Evolutionary conservation across 2,329 filamentous ascomycete species (phyloP).

Genomic region (Coniosporium tulheliwenetii): DNA sequence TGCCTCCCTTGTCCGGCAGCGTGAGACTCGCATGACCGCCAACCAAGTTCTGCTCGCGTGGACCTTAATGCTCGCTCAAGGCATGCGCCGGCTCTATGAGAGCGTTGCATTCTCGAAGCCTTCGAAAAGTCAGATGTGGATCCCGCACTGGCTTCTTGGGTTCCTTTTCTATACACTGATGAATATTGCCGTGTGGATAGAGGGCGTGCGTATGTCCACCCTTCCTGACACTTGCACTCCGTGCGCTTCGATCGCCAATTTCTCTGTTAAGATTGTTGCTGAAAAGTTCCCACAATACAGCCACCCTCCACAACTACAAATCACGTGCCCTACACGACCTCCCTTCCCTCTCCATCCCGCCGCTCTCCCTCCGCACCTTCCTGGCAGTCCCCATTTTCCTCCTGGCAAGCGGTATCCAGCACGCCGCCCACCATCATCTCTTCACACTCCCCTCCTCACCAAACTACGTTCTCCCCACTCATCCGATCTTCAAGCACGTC

Average conservation of each 20-base stretch:
- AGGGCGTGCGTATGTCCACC: slow-evolving; percentile 49
- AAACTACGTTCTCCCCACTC: slow-evolving; percentile 68
- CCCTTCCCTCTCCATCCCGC: slow-evolving; percentile 11
- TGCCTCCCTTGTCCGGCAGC: slow-evolving; percentile 19
- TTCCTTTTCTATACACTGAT: slow-evolving; percentile 61
- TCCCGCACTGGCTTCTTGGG: slow-evolving; percentile 69
- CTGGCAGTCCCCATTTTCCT: slow-evolving; percentile 49
- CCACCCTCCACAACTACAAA: not conserved
- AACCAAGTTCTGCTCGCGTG: slow-evolving; percentile 52
- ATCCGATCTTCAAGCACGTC: slow-evolving; percentile 54
- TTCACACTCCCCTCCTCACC: slow-evolving; percentile 16
- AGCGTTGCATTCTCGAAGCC: slow-evolving; percentile 48
- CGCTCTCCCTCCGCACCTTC: slow-evolving; percentile 34
- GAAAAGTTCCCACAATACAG: not conserved
- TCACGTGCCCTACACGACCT: not conserved
- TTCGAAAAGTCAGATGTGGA: slow-evolving; percentile 66
- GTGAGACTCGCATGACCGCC: slow-evolving; percentile 34
- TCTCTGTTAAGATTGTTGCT: slow-evolving; percentile 2
- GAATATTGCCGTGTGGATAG: slow-evolving; percentile 68
- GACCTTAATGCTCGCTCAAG: slow-evolving; percentile 62
- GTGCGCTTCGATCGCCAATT: not conserved
- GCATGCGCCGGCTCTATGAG: slow-evolving; percentile 60
- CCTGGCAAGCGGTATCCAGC: slow-evolving; percentile 55
- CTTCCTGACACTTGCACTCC: not conserved
- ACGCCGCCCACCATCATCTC: slow-evolving; percentile 38